These are phyloP conservation scores for Incumbomyces lentus DNA, from an alignment of 2,329 filamentous ascomycete species.

Conservation along the genomic window DNA sequence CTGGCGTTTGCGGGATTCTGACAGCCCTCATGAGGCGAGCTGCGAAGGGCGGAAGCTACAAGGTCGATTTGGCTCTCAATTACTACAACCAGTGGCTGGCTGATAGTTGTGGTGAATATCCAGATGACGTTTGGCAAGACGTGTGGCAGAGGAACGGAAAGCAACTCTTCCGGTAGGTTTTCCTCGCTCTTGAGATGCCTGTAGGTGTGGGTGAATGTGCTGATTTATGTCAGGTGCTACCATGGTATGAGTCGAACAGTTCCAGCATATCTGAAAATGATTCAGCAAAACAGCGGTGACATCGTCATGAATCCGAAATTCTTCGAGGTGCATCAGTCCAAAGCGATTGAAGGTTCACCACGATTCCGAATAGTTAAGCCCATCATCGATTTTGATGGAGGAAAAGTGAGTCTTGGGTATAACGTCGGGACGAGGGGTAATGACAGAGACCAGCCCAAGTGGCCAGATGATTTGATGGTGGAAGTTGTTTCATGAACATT, in stretches of 20 bases:
- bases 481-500: slow-evolving; percentile 14
- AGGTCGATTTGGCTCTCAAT: slow-evolving; percentile 16
- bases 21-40: slow-evolving; percentile 54
- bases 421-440: slow-evolving; percentile 43
- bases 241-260: slow-evolving; percentile 38
- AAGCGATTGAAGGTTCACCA: slow-evolving; percentile 26
- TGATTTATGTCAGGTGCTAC: slow-evolving; percentile 22
- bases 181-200: no score
- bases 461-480: slow-evolving; percentile 33
- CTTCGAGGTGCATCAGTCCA: slow-evolving; percentile 35
- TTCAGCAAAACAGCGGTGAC: slow-evolving; percentile 29
- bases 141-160: slow-evolving; percentile 37
- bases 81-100: slow-evolving; percentile 38
- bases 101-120: slow-evolving; percentile 30
- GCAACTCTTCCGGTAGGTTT: slow-evolving; percentile 38
- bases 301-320: slow-evolving; percentile 38
- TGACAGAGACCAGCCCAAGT: slow-evolving; percentile 38
- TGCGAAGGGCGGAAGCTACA: slow-evolving; percentile 36
- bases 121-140: slow-evolving; percentile 37
- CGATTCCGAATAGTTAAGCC: slow-evolving; percentile 35
- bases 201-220: background rate
- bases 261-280: slow-evolving; percentile 32
- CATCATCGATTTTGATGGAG: slow-evolving; percentile 28
- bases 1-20: slow-evolving; percentile 58
- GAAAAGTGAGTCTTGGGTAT: slow-evolving; percentile 33